Evolutionary conservation across 2,329 filamentous ascomycete species (phyloP).

Genomic region (Proliferodiscus dingleyae): DNA sequence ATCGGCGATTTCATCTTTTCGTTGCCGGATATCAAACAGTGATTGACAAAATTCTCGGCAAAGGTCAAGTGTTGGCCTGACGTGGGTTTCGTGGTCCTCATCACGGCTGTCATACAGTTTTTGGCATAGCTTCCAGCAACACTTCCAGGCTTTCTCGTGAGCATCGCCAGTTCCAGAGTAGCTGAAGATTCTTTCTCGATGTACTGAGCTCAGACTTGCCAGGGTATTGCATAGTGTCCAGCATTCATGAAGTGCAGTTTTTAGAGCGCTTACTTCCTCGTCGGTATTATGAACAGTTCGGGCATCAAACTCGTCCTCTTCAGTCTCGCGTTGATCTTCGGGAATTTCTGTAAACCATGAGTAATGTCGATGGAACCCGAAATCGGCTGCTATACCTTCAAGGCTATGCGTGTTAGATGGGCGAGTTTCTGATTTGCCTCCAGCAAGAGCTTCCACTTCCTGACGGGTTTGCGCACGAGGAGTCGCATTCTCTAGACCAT

Average conservation of each 20-base stretch:
- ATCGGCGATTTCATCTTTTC: conserved; percentile 73
- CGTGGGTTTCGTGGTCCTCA: conserved; percentile 62
- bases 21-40: conserved; percentile 78
- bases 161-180: conserved; percentile 68
- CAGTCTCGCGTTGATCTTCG: conserved; percentile 44
- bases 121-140: conserved; percentile 90
- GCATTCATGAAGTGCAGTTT: conserved; percentile 75
- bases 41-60: conserved; percentile 91
- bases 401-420: conserved; percentile 70
- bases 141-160: conserved; percentile 87
- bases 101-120: conserved; percentile 79
- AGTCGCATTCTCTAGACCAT: conserved; percentile 66
- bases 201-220: conserved; percentile 76
- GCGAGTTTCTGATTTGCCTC: conserved; percentile 48
- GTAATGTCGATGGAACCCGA: conserved; percentile 14
- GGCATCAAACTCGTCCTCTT: conserved; percentile 45
- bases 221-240: conserved; percentile 93
- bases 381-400: conserved; percentile 54
- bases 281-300: conserved; percentile 42
- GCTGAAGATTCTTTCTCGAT: conserved; percentile 74
- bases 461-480: conserved; percentile 79
- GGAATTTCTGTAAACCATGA: conserved; percentile 32
- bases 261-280: conserved; percentile 63
- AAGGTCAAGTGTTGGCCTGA: conserved; percentile 73
- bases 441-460: conserved; percentile 57